A percentile compares a stretch with the other conserved stretches of the same genome.
Conservation (phyloP, 805 yeast genomes). For the Jamesozyma lodderae region DNA sequence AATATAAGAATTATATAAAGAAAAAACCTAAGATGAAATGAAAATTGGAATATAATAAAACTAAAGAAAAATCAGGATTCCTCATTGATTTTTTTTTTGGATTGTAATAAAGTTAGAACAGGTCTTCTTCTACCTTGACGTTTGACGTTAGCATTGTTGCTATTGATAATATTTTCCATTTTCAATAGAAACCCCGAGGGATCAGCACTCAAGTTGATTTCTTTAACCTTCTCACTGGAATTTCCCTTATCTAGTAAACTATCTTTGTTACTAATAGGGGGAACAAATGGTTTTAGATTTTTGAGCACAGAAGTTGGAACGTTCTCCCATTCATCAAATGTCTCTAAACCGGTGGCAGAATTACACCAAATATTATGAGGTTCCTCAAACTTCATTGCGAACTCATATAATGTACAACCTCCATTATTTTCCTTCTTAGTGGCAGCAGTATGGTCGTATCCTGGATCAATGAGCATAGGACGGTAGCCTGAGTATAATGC, state of each 20-base stretch:
- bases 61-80: too few species aligned
- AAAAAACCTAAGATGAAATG: background rate
- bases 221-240: background rate
- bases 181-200: constrained; percentile 5
- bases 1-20: background rate
- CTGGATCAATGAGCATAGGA: constrained; percentile 19
- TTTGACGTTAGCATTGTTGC: too few species aligned
- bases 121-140: constrained; percentile 27
- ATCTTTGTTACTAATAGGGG: constrained; percentile 18
- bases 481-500: constrained; percentile 27
- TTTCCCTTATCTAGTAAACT: background rate
- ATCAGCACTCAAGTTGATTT: background rate
- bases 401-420: constrained; percentile 21
- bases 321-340: constrained; percentile 29
- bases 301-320: constrained; percentile 27
- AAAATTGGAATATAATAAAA: too few species aligned
- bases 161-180: constrained; percentile 3
- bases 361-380: constrained; percentile 22
- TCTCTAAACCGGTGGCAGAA: constrained; percentile 31
- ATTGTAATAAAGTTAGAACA: constrained; percentile 18
- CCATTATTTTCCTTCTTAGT: constrained; percentile 10
- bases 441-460: background rate
- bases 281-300: constrained; percentile 29
- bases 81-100: constrained; percentile 8
- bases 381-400: constrained; percentile 26